Evolutionary conservation across 805 yeast species (phyloP), one percentile per base, ranked within the genome.

Genomic region (Ascoidea tarda): DNA sequence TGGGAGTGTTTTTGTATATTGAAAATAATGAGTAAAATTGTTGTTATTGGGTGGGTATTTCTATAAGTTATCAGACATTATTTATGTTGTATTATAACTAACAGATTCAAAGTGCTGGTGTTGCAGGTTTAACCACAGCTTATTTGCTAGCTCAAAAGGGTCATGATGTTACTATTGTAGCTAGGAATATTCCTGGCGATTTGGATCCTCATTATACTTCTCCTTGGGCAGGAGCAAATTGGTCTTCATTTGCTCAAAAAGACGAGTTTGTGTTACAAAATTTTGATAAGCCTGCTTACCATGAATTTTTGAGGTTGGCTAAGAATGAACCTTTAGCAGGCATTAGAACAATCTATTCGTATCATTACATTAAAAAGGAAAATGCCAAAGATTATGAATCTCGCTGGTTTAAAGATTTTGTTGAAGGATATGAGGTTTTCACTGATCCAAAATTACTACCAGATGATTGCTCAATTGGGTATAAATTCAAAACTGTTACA

Each of bases 171-270:
- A 66, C 73, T 1, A 64, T 77, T 32, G 59, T 77, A 2, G 74
- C 74, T 1, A 63, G 67, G 32, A 66, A 74, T 56, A 61, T 81
- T 32, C 86, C 86, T 1, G 83, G 84, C 1, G 86, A 81, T 51
- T 60, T 68, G 33, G 67, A 73, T 46, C 64, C 64, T 12, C 72
- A 72, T 6, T 82, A 78, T 60, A 73, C 85, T 2, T 79, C 84
- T 0, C 87, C 87, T 3, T 77, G 71, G 62, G 88, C 87, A 0
- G 88, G 88, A 4, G 89, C 87, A 49, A 78, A 82, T 58, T 82
- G 87, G 86, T 71, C 69, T 49, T 76, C 84, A 10, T 78, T 79
- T 65, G 87, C 85, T 1, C 46, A 58, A 1, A 54, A 55, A 1
- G 67, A 68, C 4, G 78, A 77, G 21, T 28, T 42, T 5, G 60